A percentile compares a stretch with the other conserved stretches of the same genome.
phyloP scores from a whole-genome alignment of 148 eudicot genomes.

The Chenopodium album region DNA sequence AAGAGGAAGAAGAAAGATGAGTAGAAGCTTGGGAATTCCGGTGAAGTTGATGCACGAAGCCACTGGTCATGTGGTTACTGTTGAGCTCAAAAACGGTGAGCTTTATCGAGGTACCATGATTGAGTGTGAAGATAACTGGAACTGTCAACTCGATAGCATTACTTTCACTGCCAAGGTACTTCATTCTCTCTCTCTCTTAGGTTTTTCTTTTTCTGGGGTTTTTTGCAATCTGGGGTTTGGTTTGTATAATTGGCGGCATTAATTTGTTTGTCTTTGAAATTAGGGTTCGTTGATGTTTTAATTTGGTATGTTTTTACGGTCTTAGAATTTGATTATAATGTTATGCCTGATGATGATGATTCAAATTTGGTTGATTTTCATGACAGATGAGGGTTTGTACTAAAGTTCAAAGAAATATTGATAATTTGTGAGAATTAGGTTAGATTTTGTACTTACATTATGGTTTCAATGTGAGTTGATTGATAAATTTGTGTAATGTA shows the following conservation, averaged over 20 bases:
- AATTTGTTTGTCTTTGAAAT: neutral
- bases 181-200: slow-evolving; percentile 5
- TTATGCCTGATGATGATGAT: no score
- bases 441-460: neutral
- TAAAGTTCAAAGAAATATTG: neutral
- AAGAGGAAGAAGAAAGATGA: slow-evolving; percentile 35
- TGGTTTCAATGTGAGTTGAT: neutral
- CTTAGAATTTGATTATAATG: neutral
- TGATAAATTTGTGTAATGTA: neutral
- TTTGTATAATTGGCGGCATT: neutral
- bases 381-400: neutral
- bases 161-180: slow-evolving; percentile 83
- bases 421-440: neutral
- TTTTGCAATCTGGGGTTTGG: slow-evolving; percentile 8
- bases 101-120: slow-evolving; percentile 83
- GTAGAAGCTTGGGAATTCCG: slow-evolving; percentile 71
- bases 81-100: slow-evolving; percentile 92
- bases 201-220: neutral
- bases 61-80: slow-evolving; percentile 73
- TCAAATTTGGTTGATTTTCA: neutral
- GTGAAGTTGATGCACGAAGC: slow-evolving; percentile 84
- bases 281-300: neutral
- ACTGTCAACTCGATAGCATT: slow-evolving; percentile 88
- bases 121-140: slow-evolving; percentile 97
- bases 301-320: neutral